Conservation (phyloP, 345 rosid species). For the Sonneratia alba region DNA sequence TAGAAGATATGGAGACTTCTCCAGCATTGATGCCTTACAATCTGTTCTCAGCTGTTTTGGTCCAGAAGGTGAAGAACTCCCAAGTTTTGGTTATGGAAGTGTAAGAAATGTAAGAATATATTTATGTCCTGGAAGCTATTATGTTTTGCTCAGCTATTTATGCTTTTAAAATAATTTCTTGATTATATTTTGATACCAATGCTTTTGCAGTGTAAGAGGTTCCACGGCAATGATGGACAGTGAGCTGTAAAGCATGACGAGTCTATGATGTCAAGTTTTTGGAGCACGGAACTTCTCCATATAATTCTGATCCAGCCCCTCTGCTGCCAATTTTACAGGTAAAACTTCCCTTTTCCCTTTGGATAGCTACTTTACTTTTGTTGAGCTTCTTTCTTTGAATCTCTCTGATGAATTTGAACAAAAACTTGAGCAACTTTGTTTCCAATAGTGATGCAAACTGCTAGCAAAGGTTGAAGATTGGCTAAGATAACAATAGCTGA, state of each 20-base stretch:
- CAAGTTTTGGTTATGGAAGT: conserved; percentile 50
- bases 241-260: conserved; percentile 50
- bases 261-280: conserved; percentile 61
- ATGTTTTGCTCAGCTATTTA: conserved; percentile 48
- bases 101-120: conserved; percentile 34
- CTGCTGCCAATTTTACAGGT: conserved; percentile 84
- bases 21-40: conserved; percentile 79
- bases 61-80: conserved; percentile 72
- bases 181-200: conserved; percentile 35
- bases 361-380: not conserved
- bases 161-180: conserved; percentile 55
- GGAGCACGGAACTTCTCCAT: conserved; percentile 81
- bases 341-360: conserved; percentile 4
- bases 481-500: not conserved
- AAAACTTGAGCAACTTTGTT: not conserved
- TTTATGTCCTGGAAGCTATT: conserved; percentile 67
- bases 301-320: conserved; percentile 68
- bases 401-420: not conserved
- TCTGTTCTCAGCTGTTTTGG: conserved; percentile 79
- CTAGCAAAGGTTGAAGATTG: not conserved
- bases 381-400: not conserved
- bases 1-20: conserved; percentile 81
- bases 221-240: conserved; percentile 40
- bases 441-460: not conserved
- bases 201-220: conserved; percentile 39